Percentiles rank a stretch among this genome's conserved stretches.
phyloP scores from a whole-genome alignment of 345 rosid genomes.

The Nephelium lappaceum region DNA sequence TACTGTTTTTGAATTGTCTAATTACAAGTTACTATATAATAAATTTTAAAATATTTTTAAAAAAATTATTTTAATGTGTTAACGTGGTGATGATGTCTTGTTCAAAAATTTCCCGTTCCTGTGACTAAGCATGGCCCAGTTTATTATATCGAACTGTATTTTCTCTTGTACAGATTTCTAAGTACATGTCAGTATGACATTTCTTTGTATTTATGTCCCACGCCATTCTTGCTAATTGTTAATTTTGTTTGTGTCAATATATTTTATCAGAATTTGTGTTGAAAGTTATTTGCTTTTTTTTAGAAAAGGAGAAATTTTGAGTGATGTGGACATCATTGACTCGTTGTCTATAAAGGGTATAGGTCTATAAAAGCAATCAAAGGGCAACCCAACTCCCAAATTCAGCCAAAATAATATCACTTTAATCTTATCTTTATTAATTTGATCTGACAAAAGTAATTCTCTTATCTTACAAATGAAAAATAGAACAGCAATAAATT shows the following conservation, averaged over 20 bases:
- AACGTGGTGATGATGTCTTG: no score
- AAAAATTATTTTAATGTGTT: no score
- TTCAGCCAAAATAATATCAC: not conserved
- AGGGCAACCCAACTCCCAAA: not conserved
- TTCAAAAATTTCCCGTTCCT: no score
- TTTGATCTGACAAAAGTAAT: not conserved
- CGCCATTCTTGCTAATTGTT: not conserved
- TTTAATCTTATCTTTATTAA: no score
- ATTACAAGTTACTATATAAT: no score
- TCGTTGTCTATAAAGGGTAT: not conserved
- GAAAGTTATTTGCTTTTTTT: no score
- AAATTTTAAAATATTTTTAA: no score
- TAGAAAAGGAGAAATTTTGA: not conserved
- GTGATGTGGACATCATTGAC: not conserved
- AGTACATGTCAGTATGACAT: conserved; percentile 20
- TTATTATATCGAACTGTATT: not conserved
- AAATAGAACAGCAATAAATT: no score
- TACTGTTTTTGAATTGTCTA: no score
- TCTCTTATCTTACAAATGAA: not conserved
- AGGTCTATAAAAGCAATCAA: not conserved
- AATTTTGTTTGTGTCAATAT: not conserved
- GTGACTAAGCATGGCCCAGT: not conserved
- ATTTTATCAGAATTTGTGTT: not conserved
- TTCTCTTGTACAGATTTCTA: conserved; percentile 22
- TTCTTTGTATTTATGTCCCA: conserved; percentile 11